phyloP scores from a whole-genome alignment of 148 eudicot species.

The Pharnaceum exiguum region DNA sequence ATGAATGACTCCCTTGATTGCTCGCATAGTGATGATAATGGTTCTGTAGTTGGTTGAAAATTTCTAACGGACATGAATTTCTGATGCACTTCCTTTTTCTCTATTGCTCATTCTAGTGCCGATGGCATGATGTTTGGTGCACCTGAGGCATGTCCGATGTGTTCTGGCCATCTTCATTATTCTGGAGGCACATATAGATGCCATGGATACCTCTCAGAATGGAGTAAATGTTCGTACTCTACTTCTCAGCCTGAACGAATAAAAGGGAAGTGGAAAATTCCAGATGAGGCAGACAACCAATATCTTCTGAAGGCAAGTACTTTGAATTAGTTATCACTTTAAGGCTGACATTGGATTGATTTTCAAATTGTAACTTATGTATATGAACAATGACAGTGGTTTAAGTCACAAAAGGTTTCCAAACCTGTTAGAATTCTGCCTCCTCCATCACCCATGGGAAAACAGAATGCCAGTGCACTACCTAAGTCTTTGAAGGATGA shows the following conservation, averaged over 20 bases:
- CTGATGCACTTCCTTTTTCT: slow-evolving; percentile 1
- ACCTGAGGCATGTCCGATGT: slow-evolving; percentile 53
- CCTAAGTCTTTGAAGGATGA: slow-evolving; percentile 50
- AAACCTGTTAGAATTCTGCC: slow-evolving; percentile 70
- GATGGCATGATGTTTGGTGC: slow-evolving; percentile 98
- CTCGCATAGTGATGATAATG: slow-evolving; percentile 3
- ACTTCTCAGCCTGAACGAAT: slow-evolving; percentile 66
- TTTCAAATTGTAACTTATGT: slow-evolving; percentile 9
- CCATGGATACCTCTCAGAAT: slow-evolving; percentile 74
- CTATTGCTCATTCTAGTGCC: slow-evolving; percentile 48
- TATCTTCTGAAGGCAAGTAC: slow-evolving; percentile 90
- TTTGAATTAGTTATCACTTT: slow-evolving; percentile 23
- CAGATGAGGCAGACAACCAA: slow-evolving; percentile 64
- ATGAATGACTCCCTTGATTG: neutral
- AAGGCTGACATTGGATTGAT: neutral
- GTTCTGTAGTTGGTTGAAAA: neutral
- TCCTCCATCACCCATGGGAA: slow-evolving; percentile 51
- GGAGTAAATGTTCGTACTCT: slow-evolving; percentile 89
- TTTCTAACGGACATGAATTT: neutral
- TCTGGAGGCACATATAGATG: slow-evolving; percentile 78
- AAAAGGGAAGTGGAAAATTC: slow-evolving; percentile 90
- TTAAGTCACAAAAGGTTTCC: slow-evolving; percentile 58
- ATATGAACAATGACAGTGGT: slow-evolving; percentile 56
- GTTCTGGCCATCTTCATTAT: slow-evolving; percentile 69
- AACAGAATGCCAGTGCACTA: slow-evolving; percentile 37